Evolutionary conservation across 2,329 filamentous ascomycete species (phyloP).

Genomic region (Nothomitra cinnamomea): DNA sequence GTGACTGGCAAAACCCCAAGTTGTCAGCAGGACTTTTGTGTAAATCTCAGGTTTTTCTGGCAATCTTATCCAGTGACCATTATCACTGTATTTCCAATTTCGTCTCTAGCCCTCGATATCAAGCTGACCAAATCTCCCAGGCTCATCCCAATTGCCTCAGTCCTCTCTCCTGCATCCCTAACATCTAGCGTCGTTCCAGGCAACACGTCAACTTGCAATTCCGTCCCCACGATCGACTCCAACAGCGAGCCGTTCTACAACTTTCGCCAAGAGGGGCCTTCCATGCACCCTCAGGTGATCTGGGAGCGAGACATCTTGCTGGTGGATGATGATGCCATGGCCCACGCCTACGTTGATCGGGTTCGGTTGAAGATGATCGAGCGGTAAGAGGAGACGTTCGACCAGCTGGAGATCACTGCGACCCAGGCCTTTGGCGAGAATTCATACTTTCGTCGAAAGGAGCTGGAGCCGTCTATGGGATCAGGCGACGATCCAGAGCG

Average conservation of each 20-base stretch:
- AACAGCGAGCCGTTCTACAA: slow-evolving; percentile 17
- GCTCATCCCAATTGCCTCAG: slow-evolving; percentile 22
- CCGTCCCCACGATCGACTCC: slow-evolving; percentile 19
- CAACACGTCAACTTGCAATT: slow-evolving; percentile 14
- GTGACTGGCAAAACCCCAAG: no score
- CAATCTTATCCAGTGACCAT: no score
- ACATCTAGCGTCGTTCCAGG: slow-evolving; percentile 17
- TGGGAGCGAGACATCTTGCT: no score
- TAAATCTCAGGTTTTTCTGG: no score
- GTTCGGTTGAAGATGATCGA: background rate
- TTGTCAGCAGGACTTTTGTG: no score
- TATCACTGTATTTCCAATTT: no score
- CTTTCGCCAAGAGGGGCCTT: no score
- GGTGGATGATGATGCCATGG: background rate
- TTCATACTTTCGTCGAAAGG: background rate
- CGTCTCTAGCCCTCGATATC: background rate
- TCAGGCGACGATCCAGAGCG: background rate
- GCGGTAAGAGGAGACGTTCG: background rate
- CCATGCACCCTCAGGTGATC: background rate
- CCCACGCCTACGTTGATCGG: background rate
- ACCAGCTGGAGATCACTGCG: background rate
- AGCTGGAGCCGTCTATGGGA: background rate
- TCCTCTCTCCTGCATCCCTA: slow-evolving; percentile 20
- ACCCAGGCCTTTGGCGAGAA: background rate
- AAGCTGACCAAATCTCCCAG: slow-evolving; percentile 8